Evolutionary conservation across 768 basidiomycete species (phyloP).

Genomic region (Strobilomyces dryophilus): DNA sequence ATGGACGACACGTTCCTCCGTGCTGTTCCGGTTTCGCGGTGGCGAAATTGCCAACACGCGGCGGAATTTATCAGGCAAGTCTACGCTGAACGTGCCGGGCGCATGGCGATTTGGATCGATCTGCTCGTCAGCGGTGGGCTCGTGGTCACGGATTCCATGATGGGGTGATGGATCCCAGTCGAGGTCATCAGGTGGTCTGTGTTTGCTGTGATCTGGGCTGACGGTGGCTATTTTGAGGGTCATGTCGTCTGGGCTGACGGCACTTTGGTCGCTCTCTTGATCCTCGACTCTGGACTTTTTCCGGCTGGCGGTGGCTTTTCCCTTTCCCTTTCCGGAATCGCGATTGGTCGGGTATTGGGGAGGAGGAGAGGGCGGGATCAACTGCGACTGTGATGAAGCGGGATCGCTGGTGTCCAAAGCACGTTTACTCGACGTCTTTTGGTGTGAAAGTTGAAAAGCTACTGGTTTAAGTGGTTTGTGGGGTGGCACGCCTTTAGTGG

Average conservation of each 20-base stretch:
- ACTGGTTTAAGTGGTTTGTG: constrained; percentile 1
- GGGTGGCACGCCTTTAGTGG: constrained; percentile 4
- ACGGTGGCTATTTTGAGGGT: constrained; percentile 21
- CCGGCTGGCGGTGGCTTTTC: constrained; percentile 32
- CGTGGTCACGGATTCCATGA: constrained; percentile 22
- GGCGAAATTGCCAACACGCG: constrained; percentile 60
- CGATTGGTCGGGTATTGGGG: constrained; percentile 32
- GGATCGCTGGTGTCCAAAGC: constrained; percentile 33
- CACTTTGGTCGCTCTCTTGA: constrained; percentile 26
- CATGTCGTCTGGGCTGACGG: constrained; percentile 16
- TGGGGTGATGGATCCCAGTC: constrained; percentile 30
- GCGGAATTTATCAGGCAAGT: constrained; percentile 64
- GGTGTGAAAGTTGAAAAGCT: constrained; percentile 7
- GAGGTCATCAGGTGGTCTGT: constrained; percentile 14
- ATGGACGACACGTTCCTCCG: constrained; percentile 52
- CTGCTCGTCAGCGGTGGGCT: constrained; percentile 9
- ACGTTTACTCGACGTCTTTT: constrained; percentile 41
- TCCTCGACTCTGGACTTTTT: constrained; percentile 49
- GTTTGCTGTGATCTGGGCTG: constrained; percentile 11
- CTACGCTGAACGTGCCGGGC: constrained; percentile 42
- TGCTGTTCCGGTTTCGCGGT: constrained; percentile 36
- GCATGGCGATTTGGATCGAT: constrained; percentile 33
- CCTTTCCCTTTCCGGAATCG: constrained; percentile 38
- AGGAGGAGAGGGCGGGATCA: constrained; percentile 72
- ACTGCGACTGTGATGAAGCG: constrained; percentile 20